A percentile compares a stretch with the other conserved stretches of the same genome.
Conservation (phyloP, 495 filamentous ascomycete genomes). For the Lophiotrema nucula region DNA sequence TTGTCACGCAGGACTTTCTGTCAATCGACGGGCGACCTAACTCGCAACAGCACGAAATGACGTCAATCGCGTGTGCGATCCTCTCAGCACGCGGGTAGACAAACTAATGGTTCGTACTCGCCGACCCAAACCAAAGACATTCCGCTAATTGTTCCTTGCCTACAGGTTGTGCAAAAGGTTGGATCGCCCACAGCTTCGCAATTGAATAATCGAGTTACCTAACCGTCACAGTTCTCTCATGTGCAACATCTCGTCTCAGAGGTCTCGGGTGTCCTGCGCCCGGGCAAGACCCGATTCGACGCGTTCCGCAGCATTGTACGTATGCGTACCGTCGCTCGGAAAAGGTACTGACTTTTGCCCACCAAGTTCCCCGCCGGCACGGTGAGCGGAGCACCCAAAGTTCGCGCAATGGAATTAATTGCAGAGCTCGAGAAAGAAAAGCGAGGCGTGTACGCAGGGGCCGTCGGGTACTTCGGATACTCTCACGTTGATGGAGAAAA, state of each 20-base stretch:
- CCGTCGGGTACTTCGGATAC: slow-evolving; percentile 89
- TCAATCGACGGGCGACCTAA: too few relatives aligned
- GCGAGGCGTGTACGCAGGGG: slow-evolving; percentile 93
- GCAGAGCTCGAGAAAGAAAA: slow-evolving; percentile 92
- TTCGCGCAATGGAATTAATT: slow-evolving; percentile 94
- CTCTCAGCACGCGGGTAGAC: slow-evolving; percentile 82
- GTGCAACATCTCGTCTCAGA: slow-evolving; percentile 96
- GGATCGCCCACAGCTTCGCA: background rate
- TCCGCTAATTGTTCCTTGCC: too few relatives aligned
- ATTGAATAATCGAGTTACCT: slow-evolving; percentile 1
- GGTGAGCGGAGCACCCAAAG: slow-evolving; percentile 91
- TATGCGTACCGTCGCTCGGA: too few relatives aligned
- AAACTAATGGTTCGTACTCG: too few relatives aligned
- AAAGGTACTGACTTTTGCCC: too few relatives aligned
- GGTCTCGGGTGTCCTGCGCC: slow-evolving; percentile 80
- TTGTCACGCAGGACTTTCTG: too few relatives aligned
- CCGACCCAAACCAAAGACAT: too few relatives aligned
- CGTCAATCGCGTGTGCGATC: slow-evolving; percentile 93
- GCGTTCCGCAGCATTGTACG: slow-evolving; percentile 88
- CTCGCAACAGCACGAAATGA: slow-evolving; percentile 98
- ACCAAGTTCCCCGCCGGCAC: slow-evolving; percentile 80
- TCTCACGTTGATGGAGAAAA: slow-evolving; percentile 48
- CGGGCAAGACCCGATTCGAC: slow-evolving; percentile 86
- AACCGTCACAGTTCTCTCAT: slow-evolving; percentile 71
- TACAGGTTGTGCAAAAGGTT: slow-evolving; percentile 79